Conservation (phyloP, 352 stramenopile genomes). For the Salisapilia sapeloensis region DNA sequence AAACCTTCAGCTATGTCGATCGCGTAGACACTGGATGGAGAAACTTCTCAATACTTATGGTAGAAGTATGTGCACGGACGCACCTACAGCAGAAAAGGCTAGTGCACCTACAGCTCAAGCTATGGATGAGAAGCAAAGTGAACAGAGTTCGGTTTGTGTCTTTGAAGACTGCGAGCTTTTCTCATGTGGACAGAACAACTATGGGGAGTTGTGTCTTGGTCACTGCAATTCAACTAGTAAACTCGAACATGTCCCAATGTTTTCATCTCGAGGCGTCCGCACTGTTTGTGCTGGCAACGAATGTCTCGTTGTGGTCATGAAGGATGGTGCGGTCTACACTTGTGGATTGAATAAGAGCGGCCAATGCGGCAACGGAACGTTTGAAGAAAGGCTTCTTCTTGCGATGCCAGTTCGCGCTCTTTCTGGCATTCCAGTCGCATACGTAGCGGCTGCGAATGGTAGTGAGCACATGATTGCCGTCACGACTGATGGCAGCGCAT, state of each 20-base stretch:
- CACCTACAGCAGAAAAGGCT: too few species aligned
- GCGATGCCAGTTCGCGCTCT: slow-evolving; percentile 56
- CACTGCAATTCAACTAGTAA: slow-evolving; percentile 81
- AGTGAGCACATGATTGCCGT: slow-evolving; percentile 81
- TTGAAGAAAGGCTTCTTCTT: slow-evolving; percentile 70
- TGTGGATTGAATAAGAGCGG: slow-evolving; percentile 81
- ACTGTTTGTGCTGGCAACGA: slow-evolving; percentile 70
- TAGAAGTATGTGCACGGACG: too few species aligned
- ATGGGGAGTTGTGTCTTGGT: slow-evolving; percentile 69
- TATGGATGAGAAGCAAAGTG: too few species aligned
- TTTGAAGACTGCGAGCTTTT: slow-evolving; percentile 81
- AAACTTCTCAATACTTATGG: slow-evolving; percentile 22
- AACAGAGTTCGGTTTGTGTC: too few species aligned
- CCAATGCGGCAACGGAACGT: slow-evolving; percentile 75
- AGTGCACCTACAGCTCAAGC: too few species aligned
- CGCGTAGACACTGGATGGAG: slow-evolving; percentile 28
- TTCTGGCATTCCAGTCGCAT: slow-evolving; percentile 36
- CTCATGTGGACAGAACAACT: slow-evolving; percentile 82
- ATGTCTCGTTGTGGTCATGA: slow-evolving; percentile 72
- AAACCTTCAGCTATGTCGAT: slow-evolving; percentile 20
- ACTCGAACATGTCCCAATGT: slow-evolving; percentile 70
- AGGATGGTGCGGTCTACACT: slow-evolving; percentile 60
- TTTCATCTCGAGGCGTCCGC: slow-evolving; percentile 57
- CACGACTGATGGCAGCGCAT: slow-evolving; percentile 49
- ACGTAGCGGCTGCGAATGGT: slow-evolving; percentile 65